Evolutionary conservation across 768 basidiomycete genomes (phyloP).

Genomic region (Exidia glandulosa): DNA sequence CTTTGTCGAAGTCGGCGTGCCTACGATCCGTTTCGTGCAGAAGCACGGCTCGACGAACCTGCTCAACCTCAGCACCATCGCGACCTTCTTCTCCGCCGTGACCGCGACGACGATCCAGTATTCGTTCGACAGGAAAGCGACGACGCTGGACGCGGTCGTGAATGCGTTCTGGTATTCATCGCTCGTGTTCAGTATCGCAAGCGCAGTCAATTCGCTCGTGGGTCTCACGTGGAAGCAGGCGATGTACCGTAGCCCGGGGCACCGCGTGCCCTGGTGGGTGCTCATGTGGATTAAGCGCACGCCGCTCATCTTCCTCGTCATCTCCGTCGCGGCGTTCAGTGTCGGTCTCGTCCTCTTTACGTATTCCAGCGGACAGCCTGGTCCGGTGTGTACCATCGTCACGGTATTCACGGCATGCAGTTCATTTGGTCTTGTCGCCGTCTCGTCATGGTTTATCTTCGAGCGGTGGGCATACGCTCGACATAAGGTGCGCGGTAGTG

Average conservation of each 20-base stretch:
- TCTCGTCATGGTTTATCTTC: slow-evolving; percentile 63
- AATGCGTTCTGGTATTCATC: slow-evolving; percentile 69
- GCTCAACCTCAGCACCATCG: slow-evolving; percentile 63
- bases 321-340: slow-evolving; percentile 77
- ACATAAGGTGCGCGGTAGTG: slow-evolving; percentile 24
- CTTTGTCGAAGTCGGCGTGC: slow-evolving; percentile 72
- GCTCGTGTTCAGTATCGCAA: slow-evolving; percentile 64
- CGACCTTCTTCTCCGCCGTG: slow-evolving; percentile 49
- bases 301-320: slow-evolving; percentile 70
- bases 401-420: slow-evolving; percentile 69
- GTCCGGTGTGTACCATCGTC: slow-evolving; percentile 56
- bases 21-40: slow-evolving; percentile 66
- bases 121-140: slow-evolving; percentile 37
- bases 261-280: slow-evolving; percentile 75
- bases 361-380: slow-evolving; percentile 45
- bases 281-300: slow-evolving; percentile 81
- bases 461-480: slow-evolving; percentile 55
- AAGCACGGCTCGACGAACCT: slow-evolving; percentile 60
- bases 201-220: slow-evolving; percentile 66
- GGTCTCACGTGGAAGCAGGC: slow-evolving; percentile 74
- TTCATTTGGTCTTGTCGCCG: slow-evolving; percentile 57
- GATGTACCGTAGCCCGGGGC: slow-evolving; percentile 70
- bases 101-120: slow-evolving; percentile 41
- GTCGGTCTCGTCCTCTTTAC: slow-evolving; percentile 67
- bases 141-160: slow-evolving; percentile 36